Percentiles rank a stretch among this genome's conserved stretches.
Conservation (phyloP, 768 basidiomycete genomes). For the Kwoniella mangroviensis region DNA sequence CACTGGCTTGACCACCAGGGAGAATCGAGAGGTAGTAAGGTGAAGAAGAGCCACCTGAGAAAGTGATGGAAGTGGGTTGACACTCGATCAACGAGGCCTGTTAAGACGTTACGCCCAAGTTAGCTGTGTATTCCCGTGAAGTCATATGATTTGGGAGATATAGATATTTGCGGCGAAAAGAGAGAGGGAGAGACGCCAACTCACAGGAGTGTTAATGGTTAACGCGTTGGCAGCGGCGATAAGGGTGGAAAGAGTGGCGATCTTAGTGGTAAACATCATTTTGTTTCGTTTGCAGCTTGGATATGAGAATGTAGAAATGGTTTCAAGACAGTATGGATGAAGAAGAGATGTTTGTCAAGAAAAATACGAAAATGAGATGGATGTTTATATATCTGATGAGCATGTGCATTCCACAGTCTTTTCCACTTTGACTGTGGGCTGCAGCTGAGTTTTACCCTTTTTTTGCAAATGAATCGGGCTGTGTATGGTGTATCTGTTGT, state of each 20-base stretch:
- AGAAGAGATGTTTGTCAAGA: not conserved
- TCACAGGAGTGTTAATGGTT: constrained; percentile 39
- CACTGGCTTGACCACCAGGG: constrained; percentile 39
- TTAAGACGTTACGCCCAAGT: not conserved
- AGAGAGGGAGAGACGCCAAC: constrained; percentile 2
- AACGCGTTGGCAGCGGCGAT: constrained; percentile 30
- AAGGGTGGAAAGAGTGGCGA: constrained; percentile 32
- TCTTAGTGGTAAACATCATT: constrained; percentile 33
- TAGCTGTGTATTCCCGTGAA: too few species aligned
- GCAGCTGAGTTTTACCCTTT: not conserved
- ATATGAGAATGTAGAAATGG: not conserved
- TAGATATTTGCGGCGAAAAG: too few species aligned
- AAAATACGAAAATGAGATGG: not conserved
- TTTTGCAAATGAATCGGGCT: not conserved
- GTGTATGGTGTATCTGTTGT: too few species aligned
- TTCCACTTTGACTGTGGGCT: not conserved
- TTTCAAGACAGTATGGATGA: not conserved
- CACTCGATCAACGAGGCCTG: constrained; percentile 46
- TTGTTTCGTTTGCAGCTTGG: not conserved
- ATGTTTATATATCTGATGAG: not conserved
- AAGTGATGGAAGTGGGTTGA: constrained; percentile 40
- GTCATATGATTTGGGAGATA: too few species aligned
- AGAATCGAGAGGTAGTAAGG: constrained; percentile 45
- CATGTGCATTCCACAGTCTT: not conserved
- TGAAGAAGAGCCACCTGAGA: constrained; percentile 25